A percentile compares a stretch with the other conserved stretches of the same genome.
Evolutionary conservation across 345 rosid genomes (phyloP).

Genomic region (Gossypium arboreum): DNA sequence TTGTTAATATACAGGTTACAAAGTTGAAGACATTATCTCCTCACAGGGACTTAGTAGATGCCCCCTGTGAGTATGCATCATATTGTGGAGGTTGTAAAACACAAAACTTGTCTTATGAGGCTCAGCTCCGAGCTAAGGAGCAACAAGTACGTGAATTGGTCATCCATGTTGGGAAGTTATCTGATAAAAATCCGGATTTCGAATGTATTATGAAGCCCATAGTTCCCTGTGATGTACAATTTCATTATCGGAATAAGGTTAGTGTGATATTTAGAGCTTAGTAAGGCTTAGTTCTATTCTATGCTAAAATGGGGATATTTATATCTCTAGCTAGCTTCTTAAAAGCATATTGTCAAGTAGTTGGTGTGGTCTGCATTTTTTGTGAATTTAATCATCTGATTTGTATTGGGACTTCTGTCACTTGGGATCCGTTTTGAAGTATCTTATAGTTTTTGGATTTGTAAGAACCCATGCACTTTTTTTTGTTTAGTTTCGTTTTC

Average conservation of each 20-base stretch:
- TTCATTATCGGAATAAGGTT: slow-evolving; percentile 88
- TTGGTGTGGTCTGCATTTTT: not conserved
- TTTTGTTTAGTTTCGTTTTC: not conserved
- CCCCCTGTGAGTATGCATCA: slow-evolving; percentile 88
- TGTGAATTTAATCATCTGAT: not conserved
- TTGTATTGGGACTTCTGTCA: not conserved
- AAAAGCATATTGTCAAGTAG: not conserved
- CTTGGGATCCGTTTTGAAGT: not conserved
- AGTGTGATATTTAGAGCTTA: slow-evolving; percentile 13
- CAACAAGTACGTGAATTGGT: slow-evolving; percentile 70
- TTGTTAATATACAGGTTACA: slow-evolving; percentile 39
- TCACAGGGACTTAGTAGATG: slow-evolving; percentile 70
- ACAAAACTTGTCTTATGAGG: slow-evolving; percentile 72
- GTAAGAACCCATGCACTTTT: not conserved
- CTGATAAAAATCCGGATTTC: slow-evolving; percentile 40
- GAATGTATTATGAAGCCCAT: slow-evolving; percentile 60
- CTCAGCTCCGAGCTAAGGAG: slow-evolving; percentile 84
- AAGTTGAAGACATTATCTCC: slow-evolving; percentile 72
- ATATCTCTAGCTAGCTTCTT: not conserved
- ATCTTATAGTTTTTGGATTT: not conserved
- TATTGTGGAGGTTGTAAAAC: slow-evolving; percentile 88
- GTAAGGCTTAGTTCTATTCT: not conserved
- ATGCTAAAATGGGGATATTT: not conserved
- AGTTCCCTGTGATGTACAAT: slow-evolving; percentile 74
- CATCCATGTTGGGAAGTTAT: slow-evolving; percentile 65